Conservation (phyloP, 345 rosid species). For the Odontarrhena argentea region DNA sequence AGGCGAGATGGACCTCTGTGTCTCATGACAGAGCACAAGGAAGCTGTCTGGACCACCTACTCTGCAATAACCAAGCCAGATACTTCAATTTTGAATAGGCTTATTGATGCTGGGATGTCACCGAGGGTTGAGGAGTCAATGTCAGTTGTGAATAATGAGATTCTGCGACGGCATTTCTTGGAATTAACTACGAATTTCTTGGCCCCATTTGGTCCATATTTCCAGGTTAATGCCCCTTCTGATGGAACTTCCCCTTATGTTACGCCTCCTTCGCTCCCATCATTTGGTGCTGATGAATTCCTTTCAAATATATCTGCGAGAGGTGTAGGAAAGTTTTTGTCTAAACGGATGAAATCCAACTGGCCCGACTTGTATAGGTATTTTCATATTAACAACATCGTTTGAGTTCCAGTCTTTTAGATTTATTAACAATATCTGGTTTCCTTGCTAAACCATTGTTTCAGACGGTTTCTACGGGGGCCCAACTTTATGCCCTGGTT, state of each 20-base stretch:
- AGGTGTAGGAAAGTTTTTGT: slow-evolving; percentile 91
- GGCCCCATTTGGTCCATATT: slow-evolving; percentile 96
- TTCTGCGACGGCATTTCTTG: slow-evolving; percentile 91
- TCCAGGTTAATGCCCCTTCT: slow-evolving; percentile 70
- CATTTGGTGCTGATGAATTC: slow-evolving; percentile 70
- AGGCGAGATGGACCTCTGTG: slow-evolving; percentile 95
- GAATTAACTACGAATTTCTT: slow-evolving; percentile 95
- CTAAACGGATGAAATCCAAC: slow-evolving; percentile 92
- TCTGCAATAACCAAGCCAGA: slow-evolving; percentile 87
- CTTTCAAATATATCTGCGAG: slow-evolving; percentile 75
- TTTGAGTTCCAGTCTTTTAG: slow-evolving; percentile 20
- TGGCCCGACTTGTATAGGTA: slow-evolving; percentile 97
- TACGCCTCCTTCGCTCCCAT: slow-evolving; percentile 83
- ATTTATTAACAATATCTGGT: slow-evolving; percentile 1
- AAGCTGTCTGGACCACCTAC: slow-evolving; percentile 92
- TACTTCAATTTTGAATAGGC: slow-evolving; percentile 90
- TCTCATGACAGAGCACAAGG: slow-evolving; percentile 98
- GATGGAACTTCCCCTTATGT: slow-evolving; percentile 89
- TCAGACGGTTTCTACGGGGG: slow-evolving; percentile 88
- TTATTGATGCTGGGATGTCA: slow-evolving; percentile 90
- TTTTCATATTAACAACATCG: slow-evolving; percentile 11
- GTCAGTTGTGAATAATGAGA: slow-evolving; percentile 98
- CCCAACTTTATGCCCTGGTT: slow-evolving; percentile 97
- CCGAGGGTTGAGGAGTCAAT: slow-evolving; percentile 98
- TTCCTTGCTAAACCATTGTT: slow-evolving; percentile 30